Conservation (phyloP, 73 alveolate species). For the Tetrahymena borealis region DNA sequence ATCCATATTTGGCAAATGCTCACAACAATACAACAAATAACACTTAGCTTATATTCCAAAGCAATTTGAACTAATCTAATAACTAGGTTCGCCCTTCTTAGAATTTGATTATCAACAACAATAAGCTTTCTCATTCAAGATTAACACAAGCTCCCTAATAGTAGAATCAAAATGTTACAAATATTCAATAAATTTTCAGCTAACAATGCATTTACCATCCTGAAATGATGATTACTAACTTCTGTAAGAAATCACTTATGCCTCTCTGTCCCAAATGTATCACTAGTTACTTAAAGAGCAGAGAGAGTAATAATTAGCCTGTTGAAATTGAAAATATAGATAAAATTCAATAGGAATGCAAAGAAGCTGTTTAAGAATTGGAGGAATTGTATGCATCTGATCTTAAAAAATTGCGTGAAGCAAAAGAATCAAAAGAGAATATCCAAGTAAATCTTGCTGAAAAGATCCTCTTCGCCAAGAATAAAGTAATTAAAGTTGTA, state of each 20-base stretch:
- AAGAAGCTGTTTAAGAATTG: slow-evolving; percentile 7
- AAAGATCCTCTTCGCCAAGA: slow-evolving; percentile 4
- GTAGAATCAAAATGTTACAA: neutral
- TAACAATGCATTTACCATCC: slow-evolving; percentile 21
- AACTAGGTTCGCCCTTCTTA: neutral
- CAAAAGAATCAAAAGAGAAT: slow-evolving; percentile 35
- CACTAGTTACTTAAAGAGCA: slow-evolving; percentile 15
- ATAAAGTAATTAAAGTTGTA: neutral
- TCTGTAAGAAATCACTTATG: slow-evolving; percentile 37
- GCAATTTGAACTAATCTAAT: neutral
- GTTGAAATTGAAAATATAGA: slow-evolving; percentile 32
- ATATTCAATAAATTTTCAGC: neutral
- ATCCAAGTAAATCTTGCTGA: slow-evolving; percentile 27
- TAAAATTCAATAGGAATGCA: slow-evolving; percentile 20
- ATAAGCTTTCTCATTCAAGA: neutral
- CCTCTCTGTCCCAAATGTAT: slow-evolving; percentile 45
- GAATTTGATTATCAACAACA: neutral
- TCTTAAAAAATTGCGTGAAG: neutral
- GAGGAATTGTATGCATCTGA: slow-evolving; percentile 11
- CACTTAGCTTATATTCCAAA: neutral
- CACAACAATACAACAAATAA: neutral
- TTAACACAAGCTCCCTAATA: neutral
- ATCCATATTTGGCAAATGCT: neutral
- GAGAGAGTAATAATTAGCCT: slow-evolving; percentile 15
- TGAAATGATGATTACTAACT: slow-evolving; percentile 18